These are phyloP conservation scores for Neopestalotiopsis sp. DNA, from an alignment of 2,329 filamentous ascomycete species.

Conservation along the genomic window DNA sequence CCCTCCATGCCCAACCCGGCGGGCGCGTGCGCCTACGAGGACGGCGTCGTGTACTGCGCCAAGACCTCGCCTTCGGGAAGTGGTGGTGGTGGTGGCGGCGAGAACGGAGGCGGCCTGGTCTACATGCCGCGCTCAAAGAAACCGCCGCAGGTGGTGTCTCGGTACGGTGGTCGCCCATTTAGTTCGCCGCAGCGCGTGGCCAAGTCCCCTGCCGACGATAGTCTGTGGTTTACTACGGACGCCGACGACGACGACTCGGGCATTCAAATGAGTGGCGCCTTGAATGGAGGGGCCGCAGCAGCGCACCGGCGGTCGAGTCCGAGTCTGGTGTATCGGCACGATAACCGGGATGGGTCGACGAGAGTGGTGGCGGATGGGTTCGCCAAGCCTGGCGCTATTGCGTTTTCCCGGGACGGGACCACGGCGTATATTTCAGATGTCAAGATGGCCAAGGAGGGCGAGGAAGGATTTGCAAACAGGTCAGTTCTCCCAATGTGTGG, in stretches of 20 bases:
- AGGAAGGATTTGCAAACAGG: slow-evolving; percentile 11
- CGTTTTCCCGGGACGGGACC: slow-evolving; percentile 42
- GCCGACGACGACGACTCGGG: slow-evolving; percentile 47
- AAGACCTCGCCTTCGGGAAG: slow-evolving; percentile 29
- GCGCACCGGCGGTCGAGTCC: slow-evolving; percentile 31
- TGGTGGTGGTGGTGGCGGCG: slow-evolving; percentile 22
- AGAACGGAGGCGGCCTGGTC: slow-evolving; percentile 33
- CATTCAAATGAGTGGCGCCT: slow-evolving; percentile 45
- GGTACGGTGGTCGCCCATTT: slow-evolving; percentile 51
- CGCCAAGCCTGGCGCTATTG: slow-evolving; percentile 47
- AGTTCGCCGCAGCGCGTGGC: slow-evolving; percentile 52
- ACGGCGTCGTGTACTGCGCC: slow-evolving; percentile 48
- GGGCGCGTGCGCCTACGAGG: slow-evolving; percentile 45
- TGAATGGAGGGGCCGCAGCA: slow-evolving; percentile 27
- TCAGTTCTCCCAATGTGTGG: neutral
- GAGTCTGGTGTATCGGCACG: slow-evolving; percentile 54
- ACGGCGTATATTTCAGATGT: slow-evolving; percentile 51
- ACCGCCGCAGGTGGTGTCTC: slow-evolving; percentile 44
- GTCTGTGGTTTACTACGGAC: slow-evolving; percentile 55
- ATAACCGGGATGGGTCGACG: slow-evolving; percentile 45
- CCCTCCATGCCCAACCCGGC: slow-evolving; percentile 50
- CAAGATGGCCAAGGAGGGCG: slow-evolving; percentile 36
- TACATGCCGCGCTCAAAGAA: slow-evolving; percentile 40
- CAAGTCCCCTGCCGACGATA: slow-evolving; percentile 38
- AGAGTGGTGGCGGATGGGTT: slow-evolving; percentile 55